A percentile compares a stretch with the other conserved stretches of the same genome.
phyloP scores from a whole-genome alignment of 2,329 filamentous ascomycete genomes.

The Penicillium fuscoglaucum region DNA sequence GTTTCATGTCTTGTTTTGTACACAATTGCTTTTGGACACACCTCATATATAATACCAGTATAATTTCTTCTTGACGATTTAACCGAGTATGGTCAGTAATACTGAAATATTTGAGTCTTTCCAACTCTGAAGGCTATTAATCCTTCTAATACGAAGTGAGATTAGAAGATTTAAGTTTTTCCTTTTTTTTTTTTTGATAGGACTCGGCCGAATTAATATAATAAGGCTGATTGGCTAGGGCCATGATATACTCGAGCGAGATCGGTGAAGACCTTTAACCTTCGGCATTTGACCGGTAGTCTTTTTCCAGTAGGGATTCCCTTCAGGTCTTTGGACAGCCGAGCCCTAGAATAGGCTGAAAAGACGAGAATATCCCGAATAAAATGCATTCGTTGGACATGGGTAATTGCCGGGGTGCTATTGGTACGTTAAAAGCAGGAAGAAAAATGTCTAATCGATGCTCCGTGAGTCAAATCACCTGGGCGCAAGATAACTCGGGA shows the following conservation, averaged over 20 bases:
- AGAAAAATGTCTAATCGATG: not conserved
- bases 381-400: not conserved
- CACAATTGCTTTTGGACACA: conserved; percentile 11
- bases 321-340: not conserved
- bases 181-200: not conserved
- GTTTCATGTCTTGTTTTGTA: conserved; percentile 12
- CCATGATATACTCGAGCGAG: not conserved
- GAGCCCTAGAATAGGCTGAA: not conserved
- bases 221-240: not conserved
- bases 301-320: not conserved
- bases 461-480: no score
- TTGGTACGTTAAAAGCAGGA: conserved; percentile 2
- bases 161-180: not conserved
- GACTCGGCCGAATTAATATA: conserved; percentile 5
- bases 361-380: not conserved
- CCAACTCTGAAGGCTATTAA: not conserved
- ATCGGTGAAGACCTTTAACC: not conserved
- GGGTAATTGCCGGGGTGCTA: conserved; percentile 10
- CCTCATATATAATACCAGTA: not conserved
- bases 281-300: conserved; percentile 11
- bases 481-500: not conserved
- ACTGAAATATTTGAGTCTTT: not conserved
- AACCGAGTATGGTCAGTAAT: not conserved
- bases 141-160: not conserved
- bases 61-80: not conserved